These are phyloP conservation scores for Phytopythium litorale DNA, from an alignment of 352 stramenopile genomes.

Conservation along the genomic window DNA sequence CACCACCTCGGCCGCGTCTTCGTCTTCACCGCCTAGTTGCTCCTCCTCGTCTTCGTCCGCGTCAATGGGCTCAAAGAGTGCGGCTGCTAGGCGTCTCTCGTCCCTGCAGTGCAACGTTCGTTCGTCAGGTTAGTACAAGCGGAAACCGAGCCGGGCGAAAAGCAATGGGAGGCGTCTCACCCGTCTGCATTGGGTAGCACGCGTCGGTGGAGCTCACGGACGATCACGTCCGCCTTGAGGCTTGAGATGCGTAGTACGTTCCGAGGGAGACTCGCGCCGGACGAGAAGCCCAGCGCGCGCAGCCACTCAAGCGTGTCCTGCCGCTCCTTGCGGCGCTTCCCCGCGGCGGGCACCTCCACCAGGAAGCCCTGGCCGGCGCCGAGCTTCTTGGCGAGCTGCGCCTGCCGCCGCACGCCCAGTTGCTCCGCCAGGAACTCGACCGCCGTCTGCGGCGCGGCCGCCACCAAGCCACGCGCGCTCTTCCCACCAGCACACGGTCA, in stretches of 20 bases:
- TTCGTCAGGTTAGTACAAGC: background rate
- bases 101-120: background rate
- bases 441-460: conserved; percentile 36
- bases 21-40: conserved; percentile 1
- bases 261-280: conserved; percentile 23
- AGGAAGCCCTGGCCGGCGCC: conserved; percentile 56
- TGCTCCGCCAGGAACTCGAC: conserved; percentile 55
- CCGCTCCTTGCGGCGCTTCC: conserved; percentile 19
- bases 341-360: conserved; percentile 31
- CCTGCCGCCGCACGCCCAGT: conserved; percentile 41
- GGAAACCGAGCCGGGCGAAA: too few species aligned
- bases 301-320: conserved; percentile 39
- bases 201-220: conserved; percentile 38
- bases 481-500: conserved; percentile 4
- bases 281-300: conserved; percentile 45
- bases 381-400: conserved; percentile 41
- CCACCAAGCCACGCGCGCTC: conserved; percentile 44
- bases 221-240: conserved; percentile 57
- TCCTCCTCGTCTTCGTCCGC: background rate
- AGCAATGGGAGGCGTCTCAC: background rate
- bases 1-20: conserved; percentile 10
- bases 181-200: conserved; percentile 9
- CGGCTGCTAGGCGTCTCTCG: too few species aligned
- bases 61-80: background rate
- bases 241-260: conserved; percentile 48